These are phyloP conservation scores for Neurospora sp. DNA, from an alignment of 2,329 filamentous ascomycete genomes.

Conservation along the genomic window DNA sequence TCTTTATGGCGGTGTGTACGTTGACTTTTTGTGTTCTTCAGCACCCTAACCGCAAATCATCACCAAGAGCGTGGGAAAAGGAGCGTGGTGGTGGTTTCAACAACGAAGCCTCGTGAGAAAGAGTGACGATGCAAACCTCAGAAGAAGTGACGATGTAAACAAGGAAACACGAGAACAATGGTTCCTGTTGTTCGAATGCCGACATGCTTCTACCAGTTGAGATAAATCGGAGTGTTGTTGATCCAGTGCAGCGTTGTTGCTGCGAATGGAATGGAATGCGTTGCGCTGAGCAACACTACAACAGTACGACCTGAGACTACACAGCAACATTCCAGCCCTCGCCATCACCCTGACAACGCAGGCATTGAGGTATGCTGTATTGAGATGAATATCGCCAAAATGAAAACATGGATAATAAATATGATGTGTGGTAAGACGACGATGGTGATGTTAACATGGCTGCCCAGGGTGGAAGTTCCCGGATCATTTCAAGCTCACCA, in stretches of 20 bases:
- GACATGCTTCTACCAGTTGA: background rate
- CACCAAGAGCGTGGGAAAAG: background rate
- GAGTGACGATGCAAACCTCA: background rate
- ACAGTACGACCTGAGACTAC: background rate
- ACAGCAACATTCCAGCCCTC: background rate
- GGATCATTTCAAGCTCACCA: background rate
- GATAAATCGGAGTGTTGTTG: background rate
- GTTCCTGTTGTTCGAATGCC: background rate
- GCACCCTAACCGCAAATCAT: too few species aligned
- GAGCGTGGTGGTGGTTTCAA: background rate
- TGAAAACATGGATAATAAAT: background rate
- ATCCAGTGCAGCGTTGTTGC: background rate
- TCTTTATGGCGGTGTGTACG: background rate
- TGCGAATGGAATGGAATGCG: constrained; percentile 18
- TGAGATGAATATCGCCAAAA: background rate
- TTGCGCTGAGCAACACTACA: constrained; percentile 17
- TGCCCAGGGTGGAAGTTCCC: background rate
- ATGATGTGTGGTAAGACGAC: background rate
- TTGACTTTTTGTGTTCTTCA: too few species aligned
- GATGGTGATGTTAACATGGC: background rate
- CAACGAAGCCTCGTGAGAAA: background rate
- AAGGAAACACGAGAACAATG: background rate
- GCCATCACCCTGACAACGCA: background rate
- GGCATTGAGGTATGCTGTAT: background rate
- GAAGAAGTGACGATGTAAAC: background rate